Evolutionary conservation across 2,329 filamentous ascomycete species (phyloP).

Genomic region (Colletotrichum nymphaeae): DNA sequence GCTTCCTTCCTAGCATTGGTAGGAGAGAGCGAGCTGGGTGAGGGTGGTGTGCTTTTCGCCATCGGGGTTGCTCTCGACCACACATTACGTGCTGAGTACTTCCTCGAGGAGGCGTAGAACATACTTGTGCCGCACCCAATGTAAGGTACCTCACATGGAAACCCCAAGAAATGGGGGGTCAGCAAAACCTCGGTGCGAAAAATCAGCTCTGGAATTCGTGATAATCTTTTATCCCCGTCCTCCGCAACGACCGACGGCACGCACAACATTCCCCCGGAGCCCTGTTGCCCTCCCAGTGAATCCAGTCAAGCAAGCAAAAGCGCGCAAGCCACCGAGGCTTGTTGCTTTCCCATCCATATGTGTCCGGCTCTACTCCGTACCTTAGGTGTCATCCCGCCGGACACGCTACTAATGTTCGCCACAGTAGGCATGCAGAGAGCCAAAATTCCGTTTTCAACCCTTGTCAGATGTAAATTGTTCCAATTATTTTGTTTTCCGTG

Average conservation of each 20-base stretch:
- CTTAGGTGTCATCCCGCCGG: too few relatives aligned
- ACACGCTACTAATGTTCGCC: neutral
- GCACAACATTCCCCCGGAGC: neutral
- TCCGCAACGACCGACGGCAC: neutral
- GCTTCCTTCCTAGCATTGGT: neutral
- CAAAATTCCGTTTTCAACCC: neutral
- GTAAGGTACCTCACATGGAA: neutral
- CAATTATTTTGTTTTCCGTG: neutral
- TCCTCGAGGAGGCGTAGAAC: neutral
- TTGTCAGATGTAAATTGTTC: neutral
- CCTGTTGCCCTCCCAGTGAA: neutral
- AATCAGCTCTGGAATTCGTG: neutral
- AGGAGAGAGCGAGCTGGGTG: neutral
- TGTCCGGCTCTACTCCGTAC: neutral
- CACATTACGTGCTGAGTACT: too few relatives aligned
- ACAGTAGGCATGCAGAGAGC: neutral
- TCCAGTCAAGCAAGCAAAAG: too few relatives aligned
- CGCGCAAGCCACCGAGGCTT: neutral
- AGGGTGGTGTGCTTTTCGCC: conserved; percentile 1
- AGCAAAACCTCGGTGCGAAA: neutral
- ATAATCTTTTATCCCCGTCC: neutral
- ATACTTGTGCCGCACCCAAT: neutral
- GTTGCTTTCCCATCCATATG: neutral
- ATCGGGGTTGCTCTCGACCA: neutral
- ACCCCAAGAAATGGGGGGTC: neutral